phyloP scores from a whole-genome alignment of 768 basidiomycete genomes.

The Pluteus cervinus region DNA sequence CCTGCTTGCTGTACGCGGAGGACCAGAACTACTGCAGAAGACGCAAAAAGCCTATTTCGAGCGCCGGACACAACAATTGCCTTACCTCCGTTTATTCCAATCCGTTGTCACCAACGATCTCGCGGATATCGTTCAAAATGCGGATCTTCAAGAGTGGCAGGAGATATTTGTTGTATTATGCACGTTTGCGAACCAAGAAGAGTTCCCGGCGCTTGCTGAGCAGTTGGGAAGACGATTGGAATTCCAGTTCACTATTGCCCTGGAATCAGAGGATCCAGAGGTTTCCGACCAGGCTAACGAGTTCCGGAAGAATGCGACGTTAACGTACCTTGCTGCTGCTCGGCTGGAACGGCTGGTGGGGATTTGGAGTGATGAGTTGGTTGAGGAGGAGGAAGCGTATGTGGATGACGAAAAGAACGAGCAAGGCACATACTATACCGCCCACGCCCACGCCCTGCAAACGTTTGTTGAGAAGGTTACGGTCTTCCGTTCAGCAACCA shows the following conservation, averaged over 20 bases:
- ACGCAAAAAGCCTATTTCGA: conserved; percentile 96
- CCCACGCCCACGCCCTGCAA: conserved; percentile 82
- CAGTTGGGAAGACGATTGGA: conserved; percentile 90
- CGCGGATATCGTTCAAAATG: conserved; percentile 92
- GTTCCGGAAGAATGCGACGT: conserved; percentile 80
- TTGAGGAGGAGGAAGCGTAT: conserved; percentile 70
- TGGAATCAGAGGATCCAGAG: conserved; percentile 41
- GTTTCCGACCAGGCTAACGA: conserved; percentile 34
- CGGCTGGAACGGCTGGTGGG: conserved; percentile 81
- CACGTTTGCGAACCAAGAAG: conserved; percentile 82
- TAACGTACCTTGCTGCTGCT: conserved; percentile 91
- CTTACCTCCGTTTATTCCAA: conserved; percentile 93
- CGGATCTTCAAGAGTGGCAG: conserved; percentile 90
- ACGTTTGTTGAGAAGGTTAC: conserved; percentile 96
- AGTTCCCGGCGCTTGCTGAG: conserved; percentile 84
- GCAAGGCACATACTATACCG: conserved; percentile 60
- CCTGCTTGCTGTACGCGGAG: conserved; percentile 87
- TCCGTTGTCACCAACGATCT: conserved; percentile 91
- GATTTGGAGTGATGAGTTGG: conserved; percentile 89
- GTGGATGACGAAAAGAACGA: conserved; percentile 31
- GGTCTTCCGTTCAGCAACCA: conserved; percentile 84
- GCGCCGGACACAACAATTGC: conserved; percentile 62
- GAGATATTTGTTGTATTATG: conserved; percentile 96
- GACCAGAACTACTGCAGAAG: conserved; percentile 75
- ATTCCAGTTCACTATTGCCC: conserved; percentile 64